Conservation (phyloP, 495 filamentous ascomycete species). For the Penicillium canariense region DNA sequence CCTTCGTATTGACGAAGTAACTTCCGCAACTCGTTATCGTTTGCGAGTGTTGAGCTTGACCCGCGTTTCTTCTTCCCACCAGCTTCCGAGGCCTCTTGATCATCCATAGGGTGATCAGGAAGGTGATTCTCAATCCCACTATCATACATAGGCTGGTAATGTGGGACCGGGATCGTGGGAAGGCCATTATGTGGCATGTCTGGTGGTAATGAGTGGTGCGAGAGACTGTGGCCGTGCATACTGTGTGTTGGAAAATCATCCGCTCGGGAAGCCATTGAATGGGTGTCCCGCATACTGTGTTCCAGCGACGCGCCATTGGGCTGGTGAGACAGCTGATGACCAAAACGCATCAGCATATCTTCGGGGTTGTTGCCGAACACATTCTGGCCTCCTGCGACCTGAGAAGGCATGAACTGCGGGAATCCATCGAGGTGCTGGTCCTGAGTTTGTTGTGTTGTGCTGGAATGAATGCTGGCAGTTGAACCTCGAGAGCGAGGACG, state of each 20-base stretch:
- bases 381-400: constrained; percentile 51
- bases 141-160: constrained; percentile 58
- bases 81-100: constrained; percentile 62
- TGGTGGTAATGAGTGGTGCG: constrained; percentile 40
- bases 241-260: constrained; percentile 49
- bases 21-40: constrained; percentile 88
- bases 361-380: constrained; percentile 54
- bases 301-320: constrained; percentile 52
- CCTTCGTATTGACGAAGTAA: constrained; percentile 73
- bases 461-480: constrained; percentile 76
- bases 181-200: constrained; percentile 31
- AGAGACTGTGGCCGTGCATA: constrained; percentile 46
- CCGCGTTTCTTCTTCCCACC: constrained; percentile 62
- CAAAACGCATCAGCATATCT: constrained; percentile 61
- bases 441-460: constrained; percentile 62
- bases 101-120: constrained; percentile 58
- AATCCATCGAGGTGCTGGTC: constrained; percentile 57
- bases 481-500: constrained; percentile 77
- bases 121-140: constrained; percentile 67
- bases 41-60: constrained; percentile 72
- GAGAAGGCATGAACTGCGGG: constrained; percentile 51
- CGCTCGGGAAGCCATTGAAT: constrained; percentile 43
- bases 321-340: constrained; percentile 55
- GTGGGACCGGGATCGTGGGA: constrained; percentile 42
- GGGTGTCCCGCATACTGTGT: constrained; percentile 48